These are phyloP conservation scores for Diaporthe humulicola DNA, from an alignment of 2,329 filamentous ascomycete species.

Conservation along the genomic window DNA sequence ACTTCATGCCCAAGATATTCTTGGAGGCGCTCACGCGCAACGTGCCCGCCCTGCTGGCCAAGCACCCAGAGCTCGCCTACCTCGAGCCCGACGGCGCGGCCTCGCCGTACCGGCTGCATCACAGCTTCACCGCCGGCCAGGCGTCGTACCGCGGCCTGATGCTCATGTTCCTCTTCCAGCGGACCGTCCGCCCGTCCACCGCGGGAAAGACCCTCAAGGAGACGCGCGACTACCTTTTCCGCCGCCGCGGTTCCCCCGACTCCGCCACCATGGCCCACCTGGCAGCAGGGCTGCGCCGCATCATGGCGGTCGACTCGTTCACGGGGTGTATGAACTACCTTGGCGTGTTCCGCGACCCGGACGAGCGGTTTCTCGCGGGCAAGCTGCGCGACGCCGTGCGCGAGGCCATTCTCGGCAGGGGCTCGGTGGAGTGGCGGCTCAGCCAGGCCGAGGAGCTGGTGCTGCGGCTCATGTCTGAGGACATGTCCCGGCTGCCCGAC, in stretches of 20 bases:
- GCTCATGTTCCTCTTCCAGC: slow-evolving; percentile 65
- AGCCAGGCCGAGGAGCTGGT: no score
- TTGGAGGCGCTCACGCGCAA: slow-evolving; percentile 64
- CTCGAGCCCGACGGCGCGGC: slow-evolving; percentile 54
- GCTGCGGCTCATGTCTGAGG: background rate
- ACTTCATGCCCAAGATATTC: slow-evolving; percentile 57
- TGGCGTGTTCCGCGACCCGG: slow-evolving; percentile 51
- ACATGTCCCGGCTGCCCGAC: background rate
- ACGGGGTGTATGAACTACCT: slow-evolving; percentile 57
- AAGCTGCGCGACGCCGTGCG: slow-evolving; percentile 52
- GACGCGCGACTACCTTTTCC: slow-evolving; percentile 60
- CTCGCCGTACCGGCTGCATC: slow-evolving; percentile 60
- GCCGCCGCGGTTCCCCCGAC: slow-evolving; percentile 60
- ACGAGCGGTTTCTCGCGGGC: slow-evolving; percentile 46
- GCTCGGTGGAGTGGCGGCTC: background rate
- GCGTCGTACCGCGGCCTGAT: slow-evolving; percentile 65
- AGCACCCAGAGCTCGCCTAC: slow-evolving; percentile 59
- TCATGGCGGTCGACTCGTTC: slow-evolving; percentile 58
- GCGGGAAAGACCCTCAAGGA: slow-evolving; percentile 51
- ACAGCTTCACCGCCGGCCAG: slow-evolving; percentile 59
- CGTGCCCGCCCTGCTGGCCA: slow-evolving; percentile 62
- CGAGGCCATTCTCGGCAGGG: slow-evolving; percentile 49
- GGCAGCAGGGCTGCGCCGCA: slow-evolving; percentile 57
- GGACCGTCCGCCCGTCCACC: slow-evolving; percentile 53
- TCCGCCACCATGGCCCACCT: slow-evolving; percentile 54